phyloP scores from a whole-genome alignment of 164 flowering plant genomes.

The Euptelea pleiosperma region DNA sequence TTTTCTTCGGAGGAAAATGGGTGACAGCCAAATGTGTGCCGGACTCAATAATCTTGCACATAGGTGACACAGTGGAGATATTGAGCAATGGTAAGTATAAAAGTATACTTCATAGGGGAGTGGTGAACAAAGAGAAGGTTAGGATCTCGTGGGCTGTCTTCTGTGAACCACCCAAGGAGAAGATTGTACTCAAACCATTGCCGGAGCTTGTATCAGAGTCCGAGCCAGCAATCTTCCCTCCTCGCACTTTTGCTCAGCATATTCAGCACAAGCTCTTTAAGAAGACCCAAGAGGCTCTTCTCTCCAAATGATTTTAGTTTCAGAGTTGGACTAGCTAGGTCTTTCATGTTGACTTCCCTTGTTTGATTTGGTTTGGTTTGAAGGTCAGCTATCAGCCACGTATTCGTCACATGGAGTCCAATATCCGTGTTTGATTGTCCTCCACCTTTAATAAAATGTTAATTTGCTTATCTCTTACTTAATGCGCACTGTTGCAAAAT shows the following conservation, averaged over 20 bases:
- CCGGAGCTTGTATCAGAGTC: slow-evolving; percentile 66
- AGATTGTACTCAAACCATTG: slow-evolving; percentile 73
- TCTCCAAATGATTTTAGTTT: slow-evolving; percentile 10
- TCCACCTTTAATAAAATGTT: too few species aligned
- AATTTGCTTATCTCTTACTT: too few species aligned
- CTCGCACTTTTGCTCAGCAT: slow-evolving; percentile 84
- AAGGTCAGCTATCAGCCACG: too few species aligned
- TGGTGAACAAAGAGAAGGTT: slow-evolving; percentile 93
- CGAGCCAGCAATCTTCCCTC: slow-evolving; percentile 65
- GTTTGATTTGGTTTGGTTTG: too few species aligned
- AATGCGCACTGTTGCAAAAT: too few species aligned
- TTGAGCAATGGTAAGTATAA: slow-evolving; percentile 85
- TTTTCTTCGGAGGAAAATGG: slow-evolving; percentile 67
- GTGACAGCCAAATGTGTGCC: slow-evolving; percentile 93
- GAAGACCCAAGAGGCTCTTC: slow-evolving; percentile 46
- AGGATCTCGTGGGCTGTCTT: slow-evolving; percentile 96
- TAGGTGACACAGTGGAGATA: slow-evolving; percentile 88
- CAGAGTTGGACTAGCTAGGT: too few species aligned
- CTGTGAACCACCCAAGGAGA: slow-evolving; percentile 91
- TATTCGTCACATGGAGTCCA: too few species aligned
- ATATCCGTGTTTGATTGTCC: too few species aligned
- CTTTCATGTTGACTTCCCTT: too few species aligned
- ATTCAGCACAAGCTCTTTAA: slow-evolving; percentile 70
- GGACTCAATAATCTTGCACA: slow-evolving; percentile 73
- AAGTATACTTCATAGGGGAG: slow-evolving; percentile 85